Conservation (phyloP, 2,329 filamentous ascomycete genomes). For the Sclerotinia nivalis region DNA sequence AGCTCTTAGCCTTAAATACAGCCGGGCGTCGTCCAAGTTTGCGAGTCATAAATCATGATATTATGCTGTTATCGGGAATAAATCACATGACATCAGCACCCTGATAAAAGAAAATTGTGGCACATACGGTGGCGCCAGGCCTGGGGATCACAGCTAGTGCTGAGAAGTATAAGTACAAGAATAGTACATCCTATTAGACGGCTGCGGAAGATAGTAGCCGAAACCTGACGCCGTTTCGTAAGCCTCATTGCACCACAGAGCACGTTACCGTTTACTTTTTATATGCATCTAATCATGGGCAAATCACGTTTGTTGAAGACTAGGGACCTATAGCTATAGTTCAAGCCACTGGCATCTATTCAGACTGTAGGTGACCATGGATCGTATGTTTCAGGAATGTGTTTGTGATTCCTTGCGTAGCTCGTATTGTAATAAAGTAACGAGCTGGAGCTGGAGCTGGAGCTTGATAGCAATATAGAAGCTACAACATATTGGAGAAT, state of each 20-base stretch:
- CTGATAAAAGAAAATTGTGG: not conserved
- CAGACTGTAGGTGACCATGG: not conserved
- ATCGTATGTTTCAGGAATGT: not conserved
- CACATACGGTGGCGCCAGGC: too few relatives aligned
- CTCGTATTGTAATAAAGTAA: not conserved
- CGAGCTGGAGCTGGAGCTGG: too few relatives aligned
- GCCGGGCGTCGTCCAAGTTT: not conserved
- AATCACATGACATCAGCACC: conserved; percentile 4
- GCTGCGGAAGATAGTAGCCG: not conserved
- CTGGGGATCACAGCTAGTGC: not conserved
- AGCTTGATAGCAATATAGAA: too few relatives aligned
- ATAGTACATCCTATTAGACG: not conserved
- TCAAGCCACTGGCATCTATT: not conserved
- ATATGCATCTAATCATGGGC: not conserved
- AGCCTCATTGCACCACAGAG: not conserved
- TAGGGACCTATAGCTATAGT: not conserved
- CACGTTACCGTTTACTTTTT: not conserved
- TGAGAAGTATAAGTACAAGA: not conserved
- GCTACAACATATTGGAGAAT: not conserved
- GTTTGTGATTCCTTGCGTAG: not conserved
- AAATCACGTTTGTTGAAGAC: not conserved
- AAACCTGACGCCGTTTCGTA: conserved; percentile 4
- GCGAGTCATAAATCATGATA: not conserved
- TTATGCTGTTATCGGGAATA: not conserved
- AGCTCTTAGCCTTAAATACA: not conserved